Evolutionary conservation across 208 protist species (phyloP).

Genomic region (Crithidia acanthocephali): DNA sequence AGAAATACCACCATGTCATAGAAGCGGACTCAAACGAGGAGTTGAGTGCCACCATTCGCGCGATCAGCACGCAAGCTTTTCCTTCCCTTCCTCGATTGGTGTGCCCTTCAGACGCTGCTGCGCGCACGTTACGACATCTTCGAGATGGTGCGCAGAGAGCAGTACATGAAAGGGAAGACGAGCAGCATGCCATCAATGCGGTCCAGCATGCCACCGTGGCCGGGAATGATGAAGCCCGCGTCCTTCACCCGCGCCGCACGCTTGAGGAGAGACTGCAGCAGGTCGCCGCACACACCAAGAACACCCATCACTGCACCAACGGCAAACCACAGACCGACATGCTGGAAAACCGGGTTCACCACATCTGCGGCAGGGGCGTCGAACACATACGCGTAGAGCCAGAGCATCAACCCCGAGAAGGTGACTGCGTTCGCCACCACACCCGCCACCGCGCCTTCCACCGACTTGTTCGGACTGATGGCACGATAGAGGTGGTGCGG

Average conservation of each 20-base stretch:
- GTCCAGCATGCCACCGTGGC: conserved; percentile 92
- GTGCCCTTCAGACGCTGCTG: no score
- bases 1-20: no score
- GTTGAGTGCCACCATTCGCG: no score
- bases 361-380: conserved; percentile 26
- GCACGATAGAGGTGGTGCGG: conserved; percentile 60
- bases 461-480: conserved; percentile 92
- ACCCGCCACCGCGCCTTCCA: conserved; percentile 81
- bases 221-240: conserved; percentile 80
- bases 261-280: conserved; percentile 91
- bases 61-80: no score
- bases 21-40: no score
- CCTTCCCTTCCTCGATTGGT: no score
- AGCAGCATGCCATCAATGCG: conserved; percentile 87
- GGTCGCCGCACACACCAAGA: conserved; percentile 83
- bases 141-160: conserved; percentile 40
- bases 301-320: conserved; percentile 69
- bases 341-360: conserved; percentile 41
- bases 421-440: conserved; percentile 55
- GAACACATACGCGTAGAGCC: conserved; percentile 35
- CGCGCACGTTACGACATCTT: conserved; percentile 19
- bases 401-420: conserved; percentile 52
- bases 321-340: conserved; percentile 46
- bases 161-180: conserved; percentile 79
- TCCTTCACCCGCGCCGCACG: conserved; percentile 88